Conservation (phyloP, 768 basidiomycete species). For the Candolleomyces aberdarensis region DNA sequence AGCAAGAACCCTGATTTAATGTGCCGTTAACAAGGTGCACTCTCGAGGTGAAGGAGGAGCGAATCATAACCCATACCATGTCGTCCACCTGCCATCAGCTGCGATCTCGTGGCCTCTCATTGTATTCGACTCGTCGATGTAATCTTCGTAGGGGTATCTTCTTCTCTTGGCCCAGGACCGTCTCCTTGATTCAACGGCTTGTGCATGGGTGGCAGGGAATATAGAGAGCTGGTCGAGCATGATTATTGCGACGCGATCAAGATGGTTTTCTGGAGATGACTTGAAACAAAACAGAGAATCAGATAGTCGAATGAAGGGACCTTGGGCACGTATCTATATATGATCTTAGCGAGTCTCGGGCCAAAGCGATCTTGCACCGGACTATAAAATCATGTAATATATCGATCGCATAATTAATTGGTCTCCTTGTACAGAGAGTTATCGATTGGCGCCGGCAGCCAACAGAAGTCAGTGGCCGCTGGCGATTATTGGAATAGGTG, state of each 20-base stretch:
- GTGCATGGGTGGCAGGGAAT: constrained; percentile 41
- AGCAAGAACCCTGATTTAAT: constrained; percentile 51
- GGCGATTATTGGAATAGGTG: constrained; percentile 80
- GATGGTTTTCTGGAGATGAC: too few species aligned
- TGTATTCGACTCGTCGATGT: constrained; percentile 36
- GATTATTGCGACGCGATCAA: neutral
- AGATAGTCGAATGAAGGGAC: too few species aligned
- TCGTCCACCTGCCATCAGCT: constrained; percentile 41
- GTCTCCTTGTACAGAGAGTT: neutral
- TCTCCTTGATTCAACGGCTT: constrained; percentile 38
- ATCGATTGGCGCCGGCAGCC: neutral
- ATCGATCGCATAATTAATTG: too few species aligned
- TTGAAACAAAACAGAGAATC: too few species aligned
- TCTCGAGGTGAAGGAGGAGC: neutral
- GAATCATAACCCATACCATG: constrained; percentile 37
- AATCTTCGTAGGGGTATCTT: constrained; percentile 41
- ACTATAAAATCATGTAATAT: too few species aligned
- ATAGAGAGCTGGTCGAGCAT: constrained; percentile 9
- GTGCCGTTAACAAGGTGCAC: neutral
- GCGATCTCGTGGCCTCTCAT: constrained; percentile 43
- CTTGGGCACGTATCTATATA: too few species aligned
- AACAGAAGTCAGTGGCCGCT: constrained; percentile 77
- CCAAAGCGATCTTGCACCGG: too few species aligned
- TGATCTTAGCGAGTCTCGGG: too few species aligned
- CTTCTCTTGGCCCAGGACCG: constrained; percentile 30